Percentiles rank a stretch among this genome's conserved stretches.
These are phyloP conservation scores for Ustilago loliicola DNA, from an alignment of 1,284 basidiomycete genomes.

Conservation along the genomic window DNA sequence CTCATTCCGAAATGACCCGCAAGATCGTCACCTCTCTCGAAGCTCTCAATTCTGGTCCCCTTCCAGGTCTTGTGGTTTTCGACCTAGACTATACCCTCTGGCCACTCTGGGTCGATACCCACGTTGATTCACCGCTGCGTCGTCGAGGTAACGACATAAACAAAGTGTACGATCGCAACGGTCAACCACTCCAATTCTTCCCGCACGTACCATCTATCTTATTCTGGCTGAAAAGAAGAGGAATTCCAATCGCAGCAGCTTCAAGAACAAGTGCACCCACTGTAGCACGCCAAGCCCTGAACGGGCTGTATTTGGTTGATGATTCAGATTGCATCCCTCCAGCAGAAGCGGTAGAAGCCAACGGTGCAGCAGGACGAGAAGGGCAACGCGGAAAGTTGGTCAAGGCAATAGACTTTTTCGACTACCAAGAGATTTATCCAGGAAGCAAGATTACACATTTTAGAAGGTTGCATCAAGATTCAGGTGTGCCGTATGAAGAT, in stretches of 20 bases:
- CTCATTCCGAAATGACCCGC: background rate
- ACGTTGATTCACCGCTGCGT: conserved; percentile 60
- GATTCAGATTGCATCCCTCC: conserved; percentile 15
- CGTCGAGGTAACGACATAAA: conserved; percentile 53
- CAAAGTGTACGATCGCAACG: conserved; percentile 55
- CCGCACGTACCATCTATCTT: conserved; percentile 65
- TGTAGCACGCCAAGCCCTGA: conserved; percentile 62
- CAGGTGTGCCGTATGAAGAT: conserved; percentile 61
- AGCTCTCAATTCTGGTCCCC: conserved; percentile 5
- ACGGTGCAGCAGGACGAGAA: background rate
- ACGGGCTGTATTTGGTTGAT: conserved; percentile 52
- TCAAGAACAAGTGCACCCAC: conserved; percentile 62
- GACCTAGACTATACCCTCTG: conserved; percentile 69
- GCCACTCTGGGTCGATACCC: conserved; percentile 68
- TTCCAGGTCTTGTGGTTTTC: conserved; percentile 63
- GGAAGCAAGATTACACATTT: conserved; percentile 68
- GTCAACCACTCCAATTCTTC: conserved; percentile 57
- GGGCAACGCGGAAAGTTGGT: conserved; percentile 14
- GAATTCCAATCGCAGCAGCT: conserved; percentile 58
- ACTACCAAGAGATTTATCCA: conserved; percentile 67
- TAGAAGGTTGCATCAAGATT: conserved; percentile 45
- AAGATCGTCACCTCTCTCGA: conserved; percentile 23
- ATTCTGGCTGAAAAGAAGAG: conserved; percentile 41
- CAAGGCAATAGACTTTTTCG: conserved; percentile 60
- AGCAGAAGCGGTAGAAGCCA: background rate